Base-by-base conservation (phyloP, 2,329 filamentous ascomycete species). In the Trichoderma polysporum region DNA sequence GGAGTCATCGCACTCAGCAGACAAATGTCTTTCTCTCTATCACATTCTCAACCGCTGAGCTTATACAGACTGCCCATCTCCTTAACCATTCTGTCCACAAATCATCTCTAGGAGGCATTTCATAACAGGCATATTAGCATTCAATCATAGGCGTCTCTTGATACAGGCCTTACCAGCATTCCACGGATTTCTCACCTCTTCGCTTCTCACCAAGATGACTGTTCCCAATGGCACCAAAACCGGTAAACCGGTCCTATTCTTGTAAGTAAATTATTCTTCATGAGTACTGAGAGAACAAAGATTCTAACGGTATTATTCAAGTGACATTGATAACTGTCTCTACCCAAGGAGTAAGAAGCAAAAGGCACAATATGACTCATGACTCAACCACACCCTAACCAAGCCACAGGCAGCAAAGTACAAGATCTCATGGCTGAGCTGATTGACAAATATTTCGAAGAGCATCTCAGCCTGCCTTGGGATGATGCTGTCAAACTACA, bases 291-390 rank as follows among this genome's bases (percentile, higher is more conserved):
- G 2, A 12, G 15, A 35, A 49, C 10, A 54, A 53, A 15, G n/a
- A 7, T 54, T n/a, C 53, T 58, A 12, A 58, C 56, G 8, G 37
- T 33, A 15, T 17, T 33, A 15, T 17, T 19, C 87, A 78, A 98
- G 97, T 76, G 95, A 99, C 77, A 98, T 99, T 75, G 95, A 99
- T 84, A 99, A 99, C 76, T 99, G 96, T 80, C 87, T 98, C 66
- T 98, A 97, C 75, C 89, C 94, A 0, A 93, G 90, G 79, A 94
- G 92, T 93, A 75, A 79, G 86, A 76, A 52, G 3, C 9, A 50
- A n/a, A 33, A 39, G 19, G 31, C 56, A 3, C 25, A 39, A 31
- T 52, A 27, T 33, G 37, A 17, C 69, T 56, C 25, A 53, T 65
- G 60, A 37, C 25, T 29, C 39, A 62, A 13, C 33, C 52, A 57